A percentile compares a stretch with the other conserved stretches of the same genome.
Conservation (phyloP, 495 filamentous ascomycete species). For the Lindgomyces ingoldianus region DNA sequence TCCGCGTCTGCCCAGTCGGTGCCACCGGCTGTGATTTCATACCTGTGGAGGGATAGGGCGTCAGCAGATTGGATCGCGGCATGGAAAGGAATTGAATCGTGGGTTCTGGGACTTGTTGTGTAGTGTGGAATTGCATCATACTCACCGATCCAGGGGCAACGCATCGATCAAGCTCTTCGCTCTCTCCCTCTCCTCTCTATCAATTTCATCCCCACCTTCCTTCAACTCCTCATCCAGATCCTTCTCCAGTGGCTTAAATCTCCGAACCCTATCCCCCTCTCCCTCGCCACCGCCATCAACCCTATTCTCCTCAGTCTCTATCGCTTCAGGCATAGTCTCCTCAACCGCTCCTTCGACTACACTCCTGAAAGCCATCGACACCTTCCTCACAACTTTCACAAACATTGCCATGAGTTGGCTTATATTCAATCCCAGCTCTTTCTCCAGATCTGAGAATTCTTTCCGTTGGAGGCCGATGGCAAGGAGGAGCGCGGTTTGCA, state of each 20-base stretch:
- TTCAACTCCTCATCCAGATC: conserved; percentile 83
- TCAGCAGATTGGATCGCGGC: not conserved
- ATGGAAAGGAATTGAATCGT: not conserved
- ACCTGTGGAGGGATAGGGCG: conserved; percentile 52
- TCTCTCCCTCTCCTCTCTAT: conserved; percentile 69
- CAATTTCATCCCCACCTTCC: conserved; percentile 75
- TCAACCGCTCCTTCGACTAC: conserved; percentile 75
- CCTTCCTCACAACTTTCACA: conserved; percentile 89
- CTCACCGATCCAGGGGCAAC: conserved; percentile 84
- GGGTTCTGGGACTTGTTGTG: no score
- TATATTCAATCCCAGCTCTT: conserved; percentile 70
- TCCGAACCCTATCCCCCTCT: conserved; percentile 23
- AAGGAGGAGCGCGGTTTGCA: conserved; percentile 83
- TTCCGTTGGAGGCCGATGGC: conserved; percentile 89
- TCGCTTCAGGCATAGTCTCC: conserved; percentile 65
- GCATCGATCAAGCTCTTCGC: conserved; percentile 85
- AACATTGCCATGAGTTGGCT: conserved; percentile 93
- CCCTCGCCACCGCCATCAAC: conserved; percentile 56
- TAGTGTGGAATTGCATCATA: no score
- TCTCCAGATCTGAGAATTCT: conserved; percentile 75
- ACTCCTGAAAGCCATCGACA: conserved; percentile 70
- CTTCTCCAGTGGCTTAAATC: conserved; percentile 67
- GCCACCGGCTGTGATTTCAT: conserved; percentile 72
- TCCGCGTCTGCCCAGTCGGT: conserved; percentile 83
- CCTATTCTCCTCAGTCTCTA: conserved; percentile 63